Evolutionary conservation across 2,329 filamentous ascomycete species (phyloP).

Genomic region (Magnaporthales sp.): DNA sequence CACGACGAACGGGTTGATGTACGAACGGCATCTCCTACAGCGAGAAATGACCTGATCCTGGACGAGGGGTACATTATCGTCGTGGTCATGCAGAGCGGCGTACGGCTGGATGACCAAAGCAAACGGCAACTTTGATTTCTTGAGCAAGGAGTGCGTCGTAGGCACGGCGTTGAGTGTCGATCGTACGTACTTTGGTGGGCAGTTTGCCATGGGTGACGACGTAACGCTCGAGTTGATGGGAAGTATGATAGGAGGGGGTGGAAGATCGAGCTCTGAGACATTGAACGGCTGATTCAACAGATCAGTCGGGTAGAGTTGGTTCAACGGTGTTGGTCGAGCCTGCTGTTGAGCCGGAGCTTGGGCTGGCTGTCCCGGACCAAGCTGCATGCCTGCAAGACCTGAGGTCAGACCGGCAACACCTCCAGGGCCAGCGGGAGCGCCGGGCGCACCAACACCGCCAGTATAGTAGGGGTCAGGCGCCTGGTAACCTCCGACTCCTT

Average conservation of each 20-base stretch:
- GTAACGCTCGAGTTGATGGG: constrained; percentile 85
- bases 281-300: constrained; percentile 90
- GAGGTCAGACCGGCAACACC: constrained; percentile 68
- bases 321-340: constrained; percentile 48
- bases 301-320: constrained; percentile 88
- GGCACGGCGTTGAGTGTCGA: constrained; percentile 93
- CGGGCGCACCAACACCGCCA: constrained; percentile 29
- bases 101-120: constrained; percentile 96
- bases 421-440: constrained; percentile 23
- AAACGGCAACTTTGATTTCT: constrained; percentile 94
- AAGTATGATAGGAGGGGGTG: constrained; percentile 82
- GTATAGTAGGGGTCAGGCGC: constrained; percentile 60
- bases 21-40: constrained; percentile 89
- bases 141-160: constrained; percentile 83
- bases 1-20: constrained; percentile 95
- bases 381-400: constrained; percentile 77
- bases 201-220: constrained; percentile 84
- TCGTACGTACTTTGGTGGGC: constrained; percentile 85
- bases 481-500: constrained; percentile 53
- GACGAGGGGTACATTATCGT: constrained; percentile 84
- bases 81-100: constrained; percentile 81
- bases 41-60: constrained; percentile 96
- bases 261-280: constrained; percentile 82
- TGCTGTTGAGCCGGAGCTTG: constrained; percentile 20
- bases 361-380: constrained; percentile 55